Evolutionary conservation across 2,329 filamentous ascomycete species (phyloP).

Genomic region (Zymoseptoria pseudotritici): DNA sequence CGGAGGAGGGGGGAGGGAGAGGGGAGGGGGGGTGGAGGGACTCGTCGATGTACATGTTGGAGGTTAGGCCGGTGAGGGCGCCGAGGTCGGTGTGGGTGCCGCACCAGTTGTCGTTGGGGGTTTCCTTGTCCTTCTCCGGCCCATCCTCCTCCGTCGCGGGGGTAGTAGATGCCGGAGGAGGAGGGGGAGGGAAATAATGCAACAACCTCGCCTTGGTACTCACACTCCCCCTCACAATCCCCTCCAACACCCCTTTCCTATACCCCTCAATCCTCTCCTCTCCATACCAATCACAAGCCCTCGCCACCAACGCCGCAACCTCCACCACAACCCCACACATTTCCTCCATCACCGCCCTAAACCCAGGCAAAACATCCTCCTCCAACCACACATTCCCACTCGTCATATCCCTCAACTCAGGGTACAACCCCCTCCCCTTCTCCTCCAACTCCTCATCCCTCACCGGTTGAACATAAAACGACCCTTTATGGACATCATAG

Average conservation of each 20-base stretch:
- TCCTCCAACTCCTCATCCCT: conserved; percentile 52
- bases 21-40: conserved; percentile 27
- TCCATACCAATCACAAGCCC: conserved; percentile 84
- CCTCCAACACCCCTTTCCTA: conserved; percentile 69
- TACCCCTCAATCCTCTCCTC: conserved; percentile 71
- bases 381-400: conserved; percentile 84
- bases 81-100: conserved; percentile 86
- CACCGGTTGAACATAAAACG: conserved; percentile 68
- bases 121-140: conserved; percentile 9
- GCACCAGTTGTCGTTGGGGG: conserved; percentile 94
- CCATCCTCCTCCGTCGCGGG: neutral
- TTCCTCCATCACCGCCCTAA: conserved; percentile 62
- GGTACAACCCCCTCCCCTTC: conserved; percentile 46
- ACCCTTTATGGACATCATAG: conserved; percentile 73
- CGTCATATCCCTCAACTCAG: conserved; percentile 80
- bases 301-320: conserved; percentile 76
- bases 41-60: conserved; percentile 94
- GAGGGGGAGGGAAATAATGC: conserved; percentile 71
- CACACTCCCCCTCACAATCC: conserved; percentile 74
- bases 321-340: conserved; percentile 84
- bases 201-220: conserved; percentile 86
- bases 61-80: conserved; percentile 87
- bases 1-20: conserved; percentile 18
- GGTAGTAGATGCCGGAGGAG: conserved; percentile 5
- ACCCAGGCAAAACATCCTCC: conserved; percentile 62